A percentile compares a stretch with the other conserved stretches of the same genome.
Evolutionary conservation across 257 asterid species (phyloP).

Genomic region (Coffea eugenioides): DNA sequence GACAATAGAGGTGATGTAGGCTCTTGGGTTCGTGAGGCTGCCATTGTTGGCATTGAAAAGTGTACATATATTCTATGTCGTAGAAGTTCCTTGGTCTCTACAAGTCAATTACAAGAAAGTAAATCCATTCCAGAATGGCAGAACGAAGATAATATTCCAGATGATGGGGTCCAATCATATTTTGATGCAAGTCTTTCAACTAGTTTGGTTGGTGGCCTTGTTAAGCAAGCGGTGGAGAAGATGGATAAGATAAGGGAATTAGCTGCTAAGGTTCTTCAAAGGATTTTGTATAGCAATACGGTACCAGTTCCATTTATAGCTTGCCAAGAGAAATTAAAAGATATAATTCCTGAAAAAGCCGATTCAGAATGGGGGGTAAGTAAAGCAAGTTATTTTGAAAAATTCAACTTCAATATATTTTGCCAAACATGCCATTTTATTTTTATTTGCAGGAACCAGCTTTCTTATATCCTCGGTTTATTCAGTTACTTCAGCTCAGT

Average conservation of each 20-base stretch:
- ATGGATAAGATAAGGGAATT: conserved; percentile 89
- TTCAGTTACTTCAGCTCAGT: conserved; percentile 61
- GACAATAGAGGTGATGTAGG: conserved; percentile 98
- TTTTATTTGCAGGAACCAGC: conserved; percentile 68
- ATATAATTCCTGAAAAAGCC: conserved; percentile 54
- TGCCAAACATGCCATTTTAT: conserved; percentile 17
- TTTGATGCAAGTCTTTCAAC: conserved; percentile 63
- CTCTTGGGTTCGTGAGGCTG: conserved; percentile 99
- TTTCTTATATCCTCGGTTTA: conserved; percentile 72
- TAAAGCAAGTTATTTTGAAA: conserved; percentile 12
- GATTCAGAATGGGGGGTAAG: conserved; percentile 85
- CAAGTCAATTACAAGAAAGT: conserved; percentile 24
- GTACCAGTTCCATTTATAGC: conserved; percentile 63
- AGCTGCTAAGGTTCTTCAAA: conserved; percentile 75
- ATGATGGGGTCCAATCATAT: conserved; percentile 31
- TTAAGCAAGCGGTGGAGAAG: conserved; percentile 93
- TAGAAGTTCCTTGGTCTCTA: conserved; percentile 35
- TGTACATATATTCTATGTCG: conserved; percentile 82
- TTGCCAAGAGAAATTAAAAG: conserved; percentile 57
- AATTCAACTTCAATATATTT: conserved; percentile 2
- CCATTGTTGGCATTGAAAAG: conserved; percentile 87
- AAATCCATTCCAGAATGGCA: conserved; percentile 29
- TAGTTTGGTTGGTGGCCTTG: conserved; percentile 59
- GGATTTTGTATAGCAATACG: conserved; percentile 58
- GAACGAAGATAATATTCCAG: conserved; percentile 27